phyloP scores from a whole-genome alignment of 2,329 filamentous ascomycete genomes.

The Mariannaea elegans region DNA sequence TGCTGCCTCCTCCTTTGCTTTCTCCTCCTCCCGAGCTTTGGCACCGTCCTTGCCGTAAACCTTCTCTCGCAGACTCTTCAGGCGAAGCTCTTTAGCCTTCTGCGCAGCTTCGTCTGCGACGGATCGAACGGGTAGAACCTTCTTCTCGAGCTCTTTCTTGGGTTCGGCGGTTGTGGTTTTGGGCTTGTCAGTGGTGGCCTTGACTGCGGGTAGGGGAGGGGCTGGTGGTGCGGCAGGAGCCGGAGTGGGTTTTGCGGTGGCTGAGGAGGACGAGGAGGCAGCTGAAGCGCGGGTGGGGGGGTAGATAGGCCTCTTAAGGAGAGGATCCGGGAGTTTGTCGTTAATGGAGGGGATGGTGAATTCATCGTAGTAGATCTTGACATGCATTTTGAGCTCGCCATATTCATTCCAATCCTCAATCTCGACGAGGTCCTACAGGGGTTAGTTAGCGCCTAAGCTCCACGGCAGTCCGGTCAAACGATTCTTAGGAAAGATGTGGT shows the following conservation, averaged over 20 bases:
- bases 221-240: constrained; percentile 36
- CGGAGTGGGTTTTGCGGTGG: constrained; percentile 29
- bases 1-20: constrained; percentile 3
- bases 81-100: constrained; percentile 68
- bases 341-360: constrained; percentile 65
- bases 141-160: constrained; percentile 39
- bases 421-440: constrained; percentile 82
- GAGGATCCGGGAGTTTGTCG: constrained; percentile 56
- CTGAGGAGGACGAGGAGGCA: constrained; percentile 37
- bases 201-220: constrained; percentile 37
- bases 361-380: constrained; percentile 74
- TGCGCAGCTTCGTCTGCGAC: constrained; percentile 72
- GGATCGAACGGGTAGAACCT: constrained; percentile 57
- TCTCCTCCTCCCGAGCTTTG: constrained; percentile 14
- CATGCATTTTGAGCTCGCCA: constrained; percentile 88
- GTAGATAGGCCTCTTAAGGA: constrained; percentile 33
- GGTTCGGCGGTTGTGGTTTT: constrained; percentile 29
- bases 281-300: constrained; percentile 32
- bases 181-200: constrained; percentile 25
- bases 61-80: constrained; percentile 63
- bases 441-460: background rate
- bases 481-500: background rate
- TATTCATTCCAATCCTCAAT: constrained; percentile 99
- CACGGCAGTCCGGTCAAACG: background rate
- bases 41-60: constrained; percentile 57